Evolutionary conservation across 2,329 filamentous ascomycete species (phyloP).

Genomic region (Diaporthe ilicicola): DNA sequence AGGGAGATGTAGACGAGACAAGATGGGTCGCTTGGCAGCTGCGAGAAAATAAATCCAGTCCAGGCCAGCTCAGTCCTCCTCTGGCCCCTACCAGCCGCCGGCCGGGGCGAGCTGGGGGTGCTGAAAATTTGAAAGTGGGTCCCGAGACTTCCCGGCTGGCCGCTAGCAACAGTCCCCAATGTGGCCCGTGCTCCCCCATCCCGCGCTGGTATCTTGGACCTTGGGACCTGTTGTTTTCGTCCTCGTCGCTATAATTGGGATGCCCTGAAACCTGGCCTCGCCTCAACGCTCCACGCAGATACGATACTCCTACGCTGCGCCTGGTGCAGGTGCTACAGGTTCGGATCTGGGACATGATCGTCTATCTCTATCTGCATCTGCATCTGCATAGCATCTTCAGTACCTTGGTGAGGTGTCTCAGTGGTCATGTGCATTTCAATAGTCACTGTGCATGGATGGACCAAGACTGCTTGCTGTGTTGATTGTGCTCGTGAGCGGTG

Average conservation of each 20-base stretch:
- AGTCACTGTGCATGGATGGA: too few relatives aligned
- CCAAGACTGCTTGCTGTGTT: not conserved
- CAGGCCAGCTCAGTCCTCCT: slow-evolving; percentile 21
- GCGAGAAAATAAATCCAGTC: slow-evolving; percentile 50
- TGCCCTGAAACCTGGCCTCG: slow-evolving; percentile 12
- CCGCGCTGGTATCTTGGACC: not conserved
- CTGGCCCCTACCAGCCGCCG: slow-evolving; percentile 9
- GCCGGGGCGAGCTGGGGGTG: slow-evolving; percentile 13
- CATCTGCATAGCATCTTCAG: not conserved
- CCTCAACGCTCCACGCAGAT: not conserved
- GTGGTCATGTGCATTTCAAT: not conserved
- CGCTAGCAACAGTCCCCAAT: not conserved
- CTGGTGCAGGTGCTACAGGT: slow-evolving; percentile 5
- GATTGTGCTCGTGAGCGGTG: not conserved
- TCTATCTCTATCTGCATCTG: not conserved
- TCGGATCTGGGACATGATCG: not conserved
- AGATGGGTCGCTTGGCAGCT: slow-evolving; percentile 44
- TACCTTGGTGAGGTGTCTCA: not conserved
- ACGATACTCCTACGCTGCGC: not conserved
- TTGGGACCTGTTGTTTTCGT: slow-evolving; percentile 14
- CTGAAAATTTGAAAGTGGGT: slow-evolving; percentile 24
- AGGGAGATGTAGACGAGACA: slow-evolving; percentile 32
- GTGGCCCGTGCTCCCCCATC: not conserved
- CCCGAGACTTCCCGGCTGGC: slow-evolving; percentile 28
- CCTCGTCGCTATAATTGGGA: slow-evolving; percentile 20